A percentile compares a stretch with the other conserved stretches of the same genome.
These are phyloP conservation scores for Pythium rhizo-oryzae DNA, from an alignment of 352 stramenopile genomes.

Conservation along the genomic window DNA sequence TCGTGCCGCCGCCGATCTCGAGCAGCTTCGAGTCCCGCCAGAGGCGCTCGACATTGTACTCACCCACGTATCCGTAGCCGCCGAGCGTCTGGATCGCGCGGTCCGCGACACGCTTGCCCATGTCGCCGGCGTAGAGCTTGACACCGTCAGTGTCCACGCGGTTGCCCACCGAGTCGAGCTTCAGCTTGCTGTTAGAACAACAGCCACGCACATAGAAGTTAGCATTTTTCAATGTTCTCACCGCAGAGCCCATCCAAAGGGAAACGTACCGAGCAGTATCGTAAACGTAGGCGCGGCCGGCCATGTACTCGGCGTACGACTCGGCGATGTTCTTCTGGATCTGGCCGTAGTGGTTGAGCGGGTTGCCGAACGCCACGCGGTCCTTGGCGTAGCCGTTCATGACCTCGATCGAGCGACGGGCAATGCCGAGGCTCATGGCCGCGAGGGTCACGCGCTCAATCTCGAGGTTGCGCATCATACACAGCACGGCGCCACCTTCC, in stretches of 20 bases:
- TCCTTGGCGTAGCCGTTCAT: constrained; percentile 97
- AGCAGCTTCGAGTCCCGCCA: constrained; percentile 99
- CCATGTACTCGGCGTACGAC: constrained; percentile 99
- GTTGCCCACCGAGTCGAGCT: constrained; percentile 95
- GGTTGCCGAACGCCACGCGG: constrained; percentile 94
- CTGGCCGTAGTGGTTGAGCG: constrained; percentile 91
- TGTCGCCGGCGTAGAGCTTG: constrained; percentile 98
- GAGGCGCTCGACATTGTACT: constrained; percentile 98
- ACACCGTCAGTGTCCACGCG: constrained; percentile 98
- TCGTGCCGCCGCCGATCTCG: constrained; percentile 99
- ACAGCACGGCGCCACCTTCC: constrained; percentile 77
- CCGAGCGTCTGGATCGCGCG: constrained; percentile 98
- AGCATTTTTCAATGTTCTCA: neutral
- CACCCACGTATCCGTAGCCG: constrained; percentile 98
- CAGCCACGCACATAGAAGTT: neutral
- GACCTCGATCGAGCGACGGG: constrained; percentile 95
- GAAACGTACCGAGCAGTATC: constrained; percentile 82
- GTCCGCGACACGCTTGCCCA: constrained; percentile 98
- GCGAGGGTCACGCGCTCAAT: constrained; percentile 98
- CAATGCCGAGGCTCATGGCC: constrained; percentile 97
- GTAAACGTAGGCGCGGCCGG: constrained; percentile 97
- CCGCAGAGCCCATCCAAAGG: neutral
- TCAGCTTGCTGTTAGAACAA: constrained; percentile 71
- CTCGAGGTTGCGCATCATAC: constrained; percentile 98
- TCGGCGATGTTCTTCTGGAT: constrained; percentile 98